Evolutionary conservation across 495 filamentous ascomycete genomes (phyloP), one percentile per base, ranked within the genome.

Genomic region (Penicillium cataractarum): DNA sequence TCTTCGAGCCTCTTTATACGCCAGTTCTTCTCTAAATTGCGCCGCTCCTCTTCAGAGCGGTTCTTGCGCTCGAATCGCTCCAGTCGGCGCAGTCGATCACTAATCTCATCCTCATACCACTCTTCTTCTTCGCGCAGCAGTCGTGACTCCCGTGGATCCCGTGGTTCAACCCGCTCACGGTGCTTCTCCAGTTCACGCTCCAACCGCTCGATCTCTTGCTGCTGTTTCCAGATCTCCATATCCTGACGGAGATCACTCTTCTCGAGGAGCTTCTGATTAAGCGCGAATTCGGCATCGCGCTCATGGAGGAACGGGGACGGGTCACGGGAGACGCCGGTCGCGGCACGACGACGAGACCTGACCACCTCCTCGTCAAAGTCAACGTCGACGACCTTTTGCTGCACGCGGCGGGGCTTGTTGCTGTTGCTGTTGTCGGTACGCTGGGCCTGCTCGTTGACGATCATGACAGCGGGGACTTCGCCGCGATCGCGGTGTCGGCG

Each of bases 151-250:
- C 65, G 67, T 1, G 60, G 32, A 24, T 68, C 57, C 0, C 60
- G 65, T 4, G 42, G 57, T 49, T 63, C 55, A 4, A 44, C 46
- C 40, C 65, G 66, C 57, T 76, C 75, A 24, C 72, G 73, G 39
- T 68, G 65, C 21, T 68, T 71, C 21, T 70, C 74, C 19, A 82
- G 63, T 62, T 89, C 77, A 35, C 76, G 70, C 68, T 78, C 69
- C 61, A 82, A 40, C 5, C 71, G 63, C 56, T 82, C 76, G 32
- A 82, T 77, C 65, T 84, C 82, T 63, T 74, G 73, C 64, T 79
- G 75, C 54, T 77, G 74, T 32, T 72, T 74, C 24, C 68, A 63
- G 53, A 82, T 68, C 62, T 82, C 76, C 22, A 79, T 19, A 57
- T 80, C 76, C 58, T 80, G 78, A 0, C 74, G 71, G 13, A 67